Conservation (phyloP, 2,329 filamentous ascomycete species). For the Botrytis byssoidea region DNA sequence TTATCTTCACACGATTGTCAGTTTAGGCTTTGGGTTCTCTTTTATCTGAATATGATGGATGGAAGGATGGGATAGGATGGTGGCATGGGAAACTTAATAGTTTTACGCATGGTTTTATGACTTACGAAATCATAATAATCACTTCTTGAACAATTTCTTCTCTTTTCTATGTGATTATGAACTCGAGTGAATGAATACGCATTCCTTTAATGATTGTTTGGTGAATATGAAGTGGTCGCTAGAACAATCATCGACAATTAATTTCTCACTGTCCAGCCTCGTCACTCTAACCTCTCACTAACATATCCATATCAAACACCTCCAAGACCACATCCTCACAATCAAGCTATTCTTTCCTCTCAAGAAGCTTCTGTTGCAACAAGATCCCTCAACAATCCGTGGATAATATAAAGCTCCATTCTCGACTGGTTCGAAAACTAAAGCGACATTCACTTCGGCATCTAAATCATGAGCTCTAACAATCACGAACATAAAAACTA, state of each 20-base stretch:
- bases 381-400: not conserved
- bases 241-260: not conserved
- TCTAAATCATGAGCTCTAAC: not conserved
- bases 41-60: constrained; percentile 2
- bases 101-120: constrained; percentile 1
- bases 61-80: not conserved
- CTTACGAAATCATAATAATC: constrained; percentile 15
- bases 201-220: not conserved
- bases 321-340: no score
- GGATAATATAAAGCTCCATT: not conserved
- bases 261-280: not conserved
- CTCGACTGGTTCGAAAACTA: not conserved
- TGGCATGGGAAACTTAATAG: not conserved
- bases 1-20: constrained; percentile 15
- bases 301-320: no score
- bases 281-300: not conserved
- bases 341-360: not conserved
- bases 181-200: not conserved
- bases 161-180: not conserved
- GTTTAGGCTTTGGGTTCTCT: not conserved
- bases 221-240: not conserved
- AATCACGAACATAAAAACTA: not conserved
- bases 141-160: not conserved
- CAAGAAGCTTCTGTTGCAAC: not conserved
- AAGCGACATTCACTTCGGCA: not conserved